These are phyloP conservation scores for Phytophthora pini DNA, from an alignment of 352 stramenopile genomes.

Conservation along the genomic window DNA sequence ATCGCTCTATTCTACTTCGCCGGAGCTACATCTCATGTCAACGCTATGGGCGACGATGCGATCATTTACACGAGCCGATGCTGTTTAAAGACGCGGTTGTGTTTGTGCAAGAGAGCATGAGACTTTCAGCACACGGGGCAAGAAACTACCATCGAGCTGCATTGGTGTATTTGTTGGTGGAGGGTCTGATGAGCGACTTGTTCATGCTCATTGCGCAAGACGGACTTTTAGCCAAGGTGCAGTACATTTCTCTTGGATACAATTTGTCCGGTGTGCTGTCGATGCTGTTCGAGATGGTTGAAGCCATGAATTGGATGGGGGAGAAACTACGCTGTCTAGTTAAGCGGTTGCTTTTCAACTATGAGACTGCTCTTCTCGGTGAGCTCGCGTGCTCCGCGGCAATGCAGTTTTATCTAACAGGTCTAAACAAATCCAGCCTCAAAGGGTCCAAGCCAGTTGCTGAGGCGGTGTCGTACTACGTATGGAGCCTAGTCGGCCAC, in stretches of 20 bases:
- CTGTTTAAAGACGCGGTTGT: slow-evolving; percentile 30
- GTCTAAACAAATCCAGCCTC: slow-evolving; percentile 35
- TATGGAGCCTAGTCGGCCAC: slow-evolving; percentile 35
- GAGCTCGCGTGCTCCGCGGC: slow-evolving; percentile 24
- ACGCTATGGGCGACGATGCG: slow-evolving; percentile 23
- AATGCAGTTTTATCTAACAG: slow-evolving; percentile 37
- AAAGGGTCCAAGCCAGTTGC: slow-evolving; percentile 14
- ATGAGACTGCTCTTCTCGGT: slow-evolving; percentile 35
- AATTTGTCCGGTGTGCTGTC: slow-evolving; percentile 36
- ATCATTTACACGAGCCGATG: slow-evolving; percentile 26
- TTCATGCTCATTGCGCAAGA: slow-evolving; percentile 43
- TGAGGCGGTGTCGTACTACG: slow-evolving; percentile 34
- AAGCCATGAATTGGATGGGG: slow-evolving; percentile 33
- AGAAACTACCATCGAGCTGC: slow-evolving; percentile 33
- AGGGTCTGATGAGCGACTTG: slow-evolving; percentile 39
- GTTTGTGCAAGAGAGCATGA: slow-evolving; percentile 35
- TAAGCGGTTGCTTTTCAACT: slow-evolving; percentile 40
- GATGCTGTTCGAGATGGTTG: slow-evolving; percentile 37
- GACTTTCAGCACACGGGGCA: slow-evolving; percentile 30
- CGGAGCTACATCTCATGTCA: slow-evolving; percentile 31
- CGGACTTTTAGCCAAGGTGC: slow-evolving; percentile 36
- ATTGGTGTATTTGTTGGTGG: slow-evolving; percentile 33
- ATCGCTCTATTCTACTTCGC: slow-evolving; percentile 27
- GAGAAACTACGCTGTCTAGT: slow-evolving; percentile 27
- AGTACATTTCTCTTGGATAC: slow-evolving; percentile 43